These are phyloP conservation scores for Boletus vermiculosoides DNA, from an alignment of 768 basidiomycete genomes.

Conservation along the genomic window DNA sequence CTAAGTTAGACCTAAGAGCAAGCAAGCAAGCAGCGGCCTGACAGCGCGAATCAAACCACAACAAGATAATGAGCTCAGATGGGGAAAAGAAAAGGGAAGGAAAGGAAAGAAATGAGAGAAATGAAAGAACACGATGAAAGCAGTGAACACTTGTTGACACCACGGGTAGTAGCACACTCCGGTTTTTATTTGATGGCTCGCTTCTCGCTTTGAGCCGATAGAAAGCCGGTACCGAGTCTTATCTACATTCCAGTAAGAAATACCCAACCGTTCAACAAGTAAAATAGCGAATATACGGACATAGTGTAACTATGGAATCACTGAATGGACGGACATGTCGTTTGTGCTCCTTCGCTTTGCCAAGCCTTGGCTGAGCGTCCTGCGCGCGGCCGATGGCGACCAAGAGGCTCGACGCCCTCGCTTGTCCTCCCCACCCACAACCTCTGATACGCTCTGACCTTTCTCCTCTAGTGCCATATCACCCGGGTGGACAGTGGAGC, in stretches of 20 bases:
- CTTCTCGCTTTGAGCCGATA: too few species aligned
- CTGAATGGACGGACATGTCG: conserved; percentile 45
- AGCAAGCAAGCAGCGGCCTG: background rate
- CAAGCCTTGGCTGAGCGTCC: conserved; percentile 13
- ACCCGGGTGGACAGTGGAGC: conserved; percentile 24
- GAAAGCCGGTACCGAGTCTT: too few species aligned
- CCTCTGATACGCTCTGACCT: background rate
- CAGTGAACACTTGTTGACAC: background rate
- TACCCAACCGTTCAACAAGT: background rate
- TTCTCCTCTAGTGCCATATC: conserved; percentile 3
- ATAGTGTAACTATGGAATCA: conserved; percentile 58
- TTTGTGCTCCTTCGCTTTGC: conserved; percentile 26
- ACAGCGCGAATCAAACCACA: background rate
- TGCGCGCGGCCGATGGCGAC: conserved; percentile 24
- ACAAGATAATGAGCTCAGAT: background rate
- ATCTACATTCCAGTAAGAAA: background rate
- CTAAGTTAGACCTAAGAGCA: background rate
- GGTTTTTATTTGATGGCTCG: too few species aligned
- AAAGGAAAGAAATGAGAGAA: conserved; percentile 6
- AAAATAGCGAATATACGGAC: background rate
- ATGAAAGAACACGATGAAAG: conserved; percentile 1
- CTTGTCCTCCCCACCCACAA: conserved; percentile 6
- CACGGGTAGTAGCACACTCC: background rate
- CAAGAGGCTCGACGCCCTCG: conserved; percentile 25
- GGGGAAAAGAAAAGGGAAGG: background rate